These are phyloP conservation scores for Hyphodiscus hymeniophilus DNA, from an alignment of 495 filamentous ascomycete species.

Conservation along the genomic window DNA sequence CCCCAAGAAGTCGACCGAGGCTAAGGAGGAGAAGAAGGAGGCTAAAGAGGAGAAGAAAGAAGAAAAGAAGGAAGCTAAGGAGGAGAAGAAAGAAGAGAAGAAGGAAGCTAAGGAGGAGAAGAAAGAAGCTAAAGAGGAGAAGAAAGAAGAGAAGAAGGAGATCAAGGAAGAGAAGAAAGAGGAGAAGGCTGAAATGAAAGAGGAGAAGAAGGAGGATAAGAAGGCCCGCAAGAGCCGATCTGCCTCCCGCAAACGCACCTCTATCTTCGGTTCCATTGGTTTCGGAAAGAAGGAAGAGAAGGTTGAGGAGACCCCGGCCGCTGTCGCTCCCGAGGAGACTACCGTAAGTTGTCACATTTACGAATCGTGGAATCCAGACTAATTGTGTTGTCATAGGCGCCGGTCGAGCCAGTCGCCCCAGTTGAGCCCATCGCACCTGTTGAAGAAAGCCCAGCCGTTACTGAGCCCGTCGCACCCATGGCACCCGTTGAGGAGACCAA, in stretches of 20 bases:
- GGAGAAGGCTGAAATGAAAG: conserved; percentile 27
- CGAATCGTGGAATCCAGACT: conserved; percentile 8
- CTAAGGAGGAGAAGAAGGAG: conserved; percentile 34
- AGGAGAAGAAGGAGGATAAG: conserved; percentile 42
- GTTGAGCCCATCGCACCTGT: conserved; percentile 26
- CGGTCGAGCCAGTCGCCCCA: conserved; percentile 8
- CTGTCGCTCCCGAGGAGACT: conserved; percentile 30
- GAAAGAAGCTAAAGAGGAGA: conserved; percentile 38
- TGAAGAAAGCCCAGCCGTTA: not conserved
- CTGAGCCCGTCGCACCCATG: not conserved
- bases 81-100: conserved; percentile 35
- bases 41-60: conserved; percentile 31
- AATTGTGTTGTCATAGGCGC: conserved; percentile 14
- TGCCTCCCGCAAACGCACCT: conserved; percentile 77
- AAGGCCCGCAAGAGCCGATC: conserved; percentile 53
- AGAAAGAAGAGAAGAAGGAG: conserved; percentile 30
- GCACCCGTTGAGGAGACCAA: conserved; percentile 24
- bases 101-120: conserved; percentile 23
- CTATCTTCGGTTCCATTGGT: conserved; percentile 64
- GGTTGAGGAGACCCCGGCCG: conserved; percentile 32
- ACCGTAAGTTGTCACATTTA: conserved; percentile 23
- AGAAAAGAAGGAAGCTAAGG: conserved; percentile 29
- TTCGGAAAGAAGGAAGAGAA: conserved; percentile 61
- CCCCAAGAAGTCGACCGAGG: conserved; percentile 45
- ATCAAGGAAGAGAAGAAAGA: conserved; percentile 32